Conservation (phyloP, 1,284 basidiomycete genomes). For the Cystobasidium pallidum region DNA sequence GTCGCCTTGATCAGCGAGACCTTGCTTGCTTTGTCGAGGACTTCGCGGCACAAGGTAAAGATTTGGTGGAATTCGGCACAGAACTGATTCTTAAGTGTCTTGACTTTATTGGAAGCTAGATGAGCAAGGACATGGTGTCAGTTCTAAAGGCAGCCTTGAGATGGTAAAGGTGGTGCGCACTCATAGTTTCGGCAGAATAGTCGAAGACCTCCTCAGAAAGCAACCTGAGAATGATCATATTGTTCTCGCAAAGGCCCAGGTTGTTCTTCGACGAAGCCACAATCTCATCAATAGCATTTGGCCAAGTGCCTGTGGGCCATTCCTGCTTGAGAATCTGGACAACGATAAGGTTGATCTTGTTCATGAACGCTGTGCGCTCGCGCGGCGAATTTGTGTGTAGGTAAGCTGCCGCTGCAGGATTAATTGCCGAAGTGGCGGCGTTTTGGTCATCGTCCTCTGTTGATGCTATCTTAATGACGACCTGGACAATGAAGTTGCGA, state of each 20-base stretch:
- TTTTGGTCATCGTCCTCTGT: constrained; percentile 70
- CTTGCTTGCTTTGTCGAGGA: constrained; percentile 97
- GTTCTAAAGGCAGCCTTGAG: neutral
- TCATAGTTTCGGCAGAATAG: constrained; percentile 98
- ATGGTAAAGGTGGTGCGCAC: neutral
- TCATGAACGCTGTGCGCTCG: constrained; percentile 92
- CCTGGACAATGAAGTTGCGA: constrained; percentile 93
- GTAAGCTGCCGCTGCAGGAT: constrained; percentile 33
- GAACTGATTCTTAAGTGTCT: constrained; percentile 97
- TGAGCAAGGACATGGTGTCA: neutral
- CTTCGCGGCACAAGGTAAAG: constrained; percentile 93
- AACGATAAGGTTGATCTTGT: constrained; percentile 95
- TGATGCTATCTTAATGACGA: constrained; percentile 82
- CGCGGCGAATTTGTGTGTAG: constrained; percentile 61
- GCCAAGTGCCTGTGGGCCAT: constrained; percentile 91
- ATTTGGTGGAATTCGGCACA: constrained; percentile 95
- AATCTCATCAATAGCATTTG: constrained; percentile 95
- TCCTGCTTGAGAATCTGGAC: constrained; percentile 99
- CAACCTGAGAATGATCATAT: constrained; percentile 89
- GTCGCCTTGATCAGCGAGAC: constrained; percentile 93
- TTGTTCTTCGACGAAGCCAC: constrained; percentile 97
- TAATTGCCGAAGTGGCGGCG: neutral
- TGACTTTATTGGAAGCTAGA: constrained; percentile 86
- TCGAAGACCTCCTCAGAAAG: constrained; percentile 99
- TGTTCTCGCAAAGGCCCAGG: constrained; percentile 97